Conservation (phyloP, 768 basidiomycete species). For the Cyclocybe cylindracea region DNA sequence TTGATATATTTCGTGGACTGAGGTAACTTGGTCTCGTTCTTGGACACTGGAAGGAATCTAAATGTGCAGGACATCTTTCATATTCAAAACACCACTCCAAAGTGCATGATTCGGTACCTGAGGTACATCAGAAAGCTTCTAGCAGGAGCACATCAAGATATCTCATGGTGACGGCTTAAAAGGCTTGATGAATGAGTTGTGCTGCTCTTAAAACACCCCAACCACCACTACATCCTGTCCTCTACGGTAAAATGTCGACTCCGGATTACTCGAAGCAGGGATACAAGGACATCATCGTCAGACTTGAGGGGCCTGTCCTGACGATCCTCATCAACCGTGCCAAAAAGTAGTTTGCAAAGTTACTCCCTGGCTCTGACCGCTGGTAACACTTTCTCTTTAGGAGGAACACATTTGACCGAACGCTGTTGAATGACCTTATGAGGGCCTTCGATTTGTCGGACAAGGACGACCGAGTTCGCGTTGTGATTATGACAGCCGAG, state of each 20-base stretch:
- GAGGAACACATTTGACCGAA: constrained; percentile 42
- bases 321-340: constrained; percentile 49
- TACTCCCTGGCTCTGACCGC: not conserved
- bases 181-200: too few species aligned
- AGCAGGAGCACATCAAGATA: too few species aligned
- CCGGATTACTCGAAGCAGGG: constrained; percentile 36
- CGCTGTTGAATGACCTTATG: constrained; percentile 38
- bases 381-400: constrained; percentile 23
- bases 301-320: constrained; percentile 43
- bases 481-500: constrained; percentile 53
- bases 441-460: constrained; percentile 47
- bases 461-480: constrained; percentile 53
- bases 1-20: too few species aligned
- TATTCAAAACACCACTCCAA: too few species aligned
- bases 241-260: constrained; percentile 22
- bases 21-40: too few species aligned
- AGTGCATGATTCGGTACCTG: too few species aligned
- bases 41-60: too few species aligned
- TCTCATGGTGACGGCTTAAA: too few species aligned
- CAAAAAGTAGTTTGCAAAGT: constrained; percentile 38
- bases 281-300: constrained; percentile 43
- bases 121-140: too few species aligned
- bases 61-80: too few species aligned
- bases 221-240: too few species aligned
- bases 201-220: too few species aligned